Percentiles rank a stretch among this genome's conserved stretches.
These are phyloP conservation scores for Crotalaria pallida DNA, from an alignment of 306 rosid species.

Conservation along the genomic window DNA sequence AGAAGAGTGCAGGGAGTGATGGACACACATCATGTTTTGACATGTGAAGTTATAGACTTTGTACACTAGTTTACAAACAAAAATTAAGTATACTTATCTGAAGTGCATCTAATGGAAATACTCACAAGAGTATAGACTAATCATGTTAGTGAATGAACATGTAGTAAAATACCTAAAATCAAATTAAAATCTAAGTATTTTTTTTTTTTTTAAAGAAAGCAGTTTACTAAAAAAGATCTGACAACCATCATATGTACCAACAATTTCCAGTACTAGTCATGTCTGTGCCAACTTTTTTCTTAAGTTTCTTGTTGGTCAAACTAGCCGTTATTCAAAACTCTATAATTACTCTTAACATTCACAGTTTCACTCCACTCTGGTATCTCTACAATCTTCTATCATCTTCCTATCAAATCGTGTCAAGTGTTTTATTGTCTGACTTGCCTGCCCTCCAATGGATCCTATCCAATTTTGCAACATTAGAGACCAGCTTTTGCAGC, in stretches of 20 bases:
- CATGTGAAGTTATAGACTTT: background rate
- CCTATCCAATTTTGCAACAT: too few relatives aligned
- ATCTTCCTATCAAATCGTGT: too few relatives aligned
- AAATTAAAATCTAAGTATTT: background rate
- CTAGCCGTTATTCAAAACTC: too few relatives aligned
- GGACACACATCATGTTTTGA: background rate
- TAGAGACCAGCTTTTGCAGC: too few relatives aligned
- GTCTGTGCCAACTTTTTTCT: background rate
- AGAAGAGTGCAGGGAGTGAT: background rate
- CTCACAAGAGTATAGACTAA: background rate
- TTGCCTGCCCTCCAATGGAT: too few relatives aligned
- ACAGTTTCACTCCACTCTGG: too few relatives aligned
- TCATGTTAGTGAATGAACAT: background rate
- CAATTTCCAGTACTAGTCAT: background rate
- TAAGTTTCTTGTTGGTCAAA: too few relatives aligned
- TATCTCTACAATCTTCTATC: too few relatives aligned
- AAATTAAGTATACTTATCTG: background rate
- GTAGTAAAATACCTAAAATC: background rate
- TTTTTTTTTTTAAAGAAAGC: too few relatives aligned
- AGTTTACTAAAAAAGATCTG: background rate
- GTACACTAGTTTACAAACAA: background rate
- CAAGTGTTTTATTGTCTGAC: too few relatives aligned
- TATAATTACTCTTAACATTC: too few relatives aligned
- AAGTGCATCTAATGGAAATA: background rate
- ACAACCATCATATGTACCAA: background rate